Percentiles rank a stretch among this genome's conserved stretches.
phyloP scores from a whole-genome alignment of 768 basidiomycete genomes.

The Rhizopogon roseolus region DNA sequence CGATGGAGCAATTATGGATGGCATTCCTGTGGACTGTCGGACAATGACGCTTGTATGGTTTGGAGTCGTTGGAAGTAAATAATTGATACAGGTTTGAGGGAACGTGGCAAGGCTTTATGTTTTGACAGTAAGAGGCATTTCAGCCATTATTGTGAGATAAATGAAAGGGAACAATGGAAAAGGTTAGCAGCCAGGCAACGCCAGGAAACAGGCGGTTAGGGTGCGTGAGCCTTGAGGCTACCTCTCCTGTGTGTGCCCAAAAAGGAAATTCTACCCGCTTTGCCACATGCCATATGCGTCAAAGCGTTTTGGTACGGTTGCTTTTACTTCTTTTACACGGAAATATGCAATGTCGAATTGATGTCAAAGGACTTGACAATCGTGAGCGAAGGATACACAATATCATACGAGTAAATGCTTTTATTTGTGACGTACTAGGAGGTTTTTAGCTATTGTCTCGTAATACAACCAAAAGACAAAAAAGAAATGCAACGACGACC shows the following conservation, averaged over 20 bases:
- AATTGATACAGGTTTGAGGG: slow-evolving; percentile 29
- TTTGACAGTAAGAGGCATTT: slow-evolving; percentile 16
- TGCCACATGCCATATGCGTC: no score
- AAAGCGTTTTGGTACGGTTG: no score
- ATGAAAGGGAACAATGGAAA: slow-evolving; percentile 22
- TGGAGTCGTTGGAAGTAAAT: slow-evolving; percentile 12
- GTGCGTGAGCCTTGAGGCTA: slow-evolving; percentile 14
- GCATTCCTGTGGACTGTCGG: slow-evolving; percentile 22
- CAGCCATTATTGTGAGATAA: slow-evolving; percentile 16
- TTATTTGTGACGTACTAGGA: slow-evolving; percentile 12
- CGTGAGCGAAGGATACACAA: neutral
- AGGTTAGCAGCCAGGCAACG: neutral
- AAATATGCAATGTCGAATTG: no score
- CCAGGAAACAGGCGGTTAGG: slow-evolving; percentile 10
- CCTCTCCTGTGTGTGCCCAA: slow-evolving; percentile 10
- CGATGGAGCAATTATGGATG: slow-evolving; percentile 38
- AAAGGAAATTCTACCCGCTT: slow-evolving; percentile 23
- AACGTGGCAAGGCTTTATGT: slow-evolving; percentile 25
- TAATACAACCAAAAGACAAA: slow-evolving; percentile 19
- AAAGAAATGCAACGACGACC: slow-evolving; percentile 12
- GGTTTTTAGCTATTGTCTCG: slow-evolving; percentile 19
- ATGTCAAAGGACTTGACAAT: no score
- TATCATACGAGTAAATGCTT: neutral
- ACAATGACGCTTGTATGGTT: slow-evolving; percentile 8
- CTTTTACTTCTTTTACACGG: no score